phyloP scores from a whole-genome alignment of 2,329 filamentous ascomycete species.

The Berkeleyomyces rouxiae region DNA sequence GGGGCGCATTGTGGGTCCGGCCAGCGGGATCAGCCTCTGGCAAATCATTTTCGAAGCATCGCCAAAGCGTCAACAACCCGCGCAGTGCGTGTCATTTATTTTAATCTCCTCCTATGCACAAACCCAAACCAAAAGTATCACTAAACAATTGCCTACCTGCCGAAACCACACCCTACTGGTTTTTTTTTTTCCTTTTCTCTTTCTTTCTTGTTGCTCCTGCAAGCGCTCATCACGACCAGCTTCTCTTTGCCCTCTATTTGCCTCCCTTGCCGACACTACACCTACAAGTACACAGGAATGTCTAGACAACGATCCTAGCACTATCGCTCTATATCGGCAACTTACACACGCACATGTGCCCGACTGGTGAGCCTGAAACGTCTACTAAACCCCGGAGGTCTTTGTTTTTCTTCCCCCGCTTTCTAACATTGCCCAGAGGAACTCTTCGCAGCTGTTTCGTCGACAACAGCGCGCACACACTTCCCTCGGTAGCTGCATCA shows the following conservation, averaged over 20 bases:
- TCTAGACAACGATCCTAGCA: slow-evolving; percentile 3
- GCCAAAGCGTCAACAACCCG: not conserved
- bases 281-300: not conserved
- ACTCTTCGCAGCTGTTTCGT: not conserved
- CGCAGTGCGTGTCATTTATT: not conserved
- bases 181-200: not conserved
- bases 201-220: not conserved
- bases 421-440: slow-evolving; percentile 1
- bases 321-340: slow-evolving; percentile 1
- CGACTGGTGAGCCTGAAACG: not conserved
- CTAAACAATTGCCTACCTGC: not conserved
- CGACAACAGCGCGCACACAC: not conserved
- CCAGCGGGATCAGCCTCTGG: not conserved
- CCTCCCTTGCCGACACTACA: not conserved
- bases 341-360: not conserved
- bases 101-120: not conserved
- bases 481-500: not conserved
- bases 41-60: not conserved
- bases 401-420: not conserved
- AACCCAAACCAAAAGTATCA: not conserved
- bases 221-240: no score
- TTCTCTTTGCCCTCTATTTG: not conserved
- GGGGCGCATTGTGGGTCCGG: not conserved
- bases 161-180: not conserved
- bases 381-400: not conserved